These are phyloP conservation scores for Simmondsia chinensis DNA, from an alignment of 148 eudicot species.

Conservation along the genomic window DNA sequence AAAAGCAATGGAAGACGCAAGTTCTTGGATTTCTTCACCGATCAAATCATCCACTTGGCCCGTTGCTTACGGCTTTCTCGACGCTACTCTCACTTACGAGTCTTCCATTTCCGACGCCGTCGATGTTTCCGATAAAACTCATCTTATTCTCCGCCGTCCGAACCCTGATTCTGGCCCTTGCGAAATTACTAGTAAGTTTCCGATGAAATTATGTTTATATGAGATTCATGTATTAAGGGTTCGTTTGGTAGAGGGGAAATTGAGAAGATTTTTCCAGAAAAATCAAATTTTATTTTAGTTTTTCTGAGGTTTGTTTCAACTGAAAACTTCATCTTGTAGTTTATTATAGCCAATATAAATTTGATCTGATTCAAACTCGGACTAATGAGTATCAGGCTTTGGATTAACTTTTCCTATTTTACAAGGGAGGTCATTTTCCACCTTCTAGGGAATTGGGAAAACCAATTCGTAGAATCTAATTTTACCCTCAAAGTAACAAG, in stretches of 20 bases:
- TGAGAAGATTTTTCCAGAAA: not conserved
- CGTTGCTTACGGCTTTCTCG: constrained; percentile 36
- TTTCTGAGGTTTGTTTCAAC: no score
- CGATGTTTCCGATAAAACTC: constrained; percentile 14
- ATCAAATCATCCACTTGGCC: constrained; percentile 34
- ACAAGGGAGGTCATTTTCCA: no score
- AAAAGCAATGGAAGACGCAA: constrained; percentile 7
- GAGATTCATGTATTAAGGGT: not conserved
- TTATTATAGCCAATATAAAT: no score
- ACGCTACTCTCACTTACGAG: constrained; percentile 36
- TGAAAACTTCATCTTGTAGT: no score
- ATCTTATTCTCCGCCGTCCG: constrained; percentile 38
- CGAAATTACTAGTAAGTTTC: constrained; percentile 51
- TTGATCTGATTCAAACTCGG: no score
- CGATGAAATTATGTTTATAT: not conserved
- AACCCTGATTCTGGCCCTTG: constrained; percentile 46
- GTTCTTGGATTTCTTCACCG: constrained; percentile 13
- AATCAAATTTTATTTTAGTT: no score
- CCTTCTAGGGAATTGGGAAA: no score
- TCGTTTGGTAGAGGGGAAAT: not conserved
- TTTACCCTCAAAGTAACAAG: no score
- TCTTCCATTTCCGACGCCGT: constrained; percentile 29
- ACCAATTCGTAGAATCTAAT: no score
- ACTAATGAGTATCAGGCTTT: no score
- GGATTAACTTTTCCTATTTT: no score